A percentile compares a stretch with the other conserved stretches of the same genome.
Evolutionary conservation across 352 stramenopile species (phyloP).

Genomic region (Phytophthora capsici): DNA sequence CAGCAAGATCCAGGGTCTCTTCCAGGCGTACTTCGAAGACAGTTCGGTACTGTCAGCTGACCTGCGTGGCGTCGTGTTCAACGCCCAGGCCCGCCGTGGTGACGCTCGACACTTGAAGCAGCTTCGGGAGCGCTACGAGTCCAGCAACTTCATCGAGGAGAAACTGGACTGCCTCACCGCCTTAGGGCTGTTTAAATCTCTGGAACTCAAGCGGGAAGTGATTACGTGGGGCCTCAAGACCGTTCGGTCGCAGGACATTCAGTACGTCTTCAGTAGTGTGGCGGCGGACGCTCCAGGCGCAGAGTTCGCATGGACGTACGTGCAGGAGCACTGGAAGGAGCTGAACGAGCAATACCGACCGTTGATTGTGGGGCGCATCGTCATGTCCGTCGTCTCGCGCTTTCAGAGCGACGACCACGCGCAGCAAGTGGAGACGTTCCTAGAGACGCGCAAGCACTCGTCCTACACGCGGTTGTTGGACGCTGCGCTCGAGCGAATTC

Average conservation of each 20-base stretch:
- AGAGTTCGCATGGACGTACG: slow-evolving; percentile 70
- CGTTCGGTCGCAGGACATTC: slow-evolving; percentile 87
- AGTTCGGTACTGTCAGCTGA: slow-evolving; percentile 64
- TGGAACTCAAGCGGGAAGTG: slow-evolving; percentile 67
- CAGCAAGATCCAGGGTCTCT: slow-evolving; percentile 56
- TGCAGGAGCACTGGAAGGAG: slow-evolving; percentile 70
- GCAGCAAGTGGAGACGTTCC: slow-evolving; percentile 62
- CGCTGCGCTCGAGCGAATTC: slow-evolving; percentile 75
- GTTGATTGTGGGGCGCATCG: slow-evolving; percentile 71
- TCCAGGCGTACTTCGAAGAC: slow-evolving; percentile 64
- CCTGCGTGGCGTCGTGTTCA: slow-evolving; percentile 72
- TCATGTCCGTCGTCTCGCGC: slow-evolving; percentile 58
- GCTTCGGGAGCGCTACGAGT: slow-evolving; percentile 68
- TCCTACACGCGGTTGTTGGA: slow-evolving; percentile 74
- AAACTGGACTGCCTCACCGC: slow-evolving; percentile 82
- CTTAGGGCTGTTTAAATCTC: slow-evolving; percentile 65
- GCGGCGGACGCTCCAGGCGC: slow-evolving; percentile 60
- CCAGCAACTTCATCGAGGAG: slow-evolving; percentile 83
- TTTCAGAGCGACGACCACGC: slow-evolving; percentile 73
- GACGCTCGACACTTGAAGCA: slow-evolving; percentile 48
- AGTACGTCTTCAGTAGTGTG: slow-evolving; percentile 82
- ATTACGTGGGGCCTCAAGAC: slow-evolving; percentile 70
- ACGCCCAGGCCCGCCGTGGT: slow-evolving; percentile 54
- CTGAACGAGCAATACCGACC: slow-evolving; percentile 74
- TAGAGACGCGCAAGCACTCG: slow-evolving; percentile 69